These are phyloP conservation scores for Purpureocillium takamizusanense DNA, from an alignment of 2,329 filamentous ascomycete genomes.

Conservation along the genomic window DNA sequence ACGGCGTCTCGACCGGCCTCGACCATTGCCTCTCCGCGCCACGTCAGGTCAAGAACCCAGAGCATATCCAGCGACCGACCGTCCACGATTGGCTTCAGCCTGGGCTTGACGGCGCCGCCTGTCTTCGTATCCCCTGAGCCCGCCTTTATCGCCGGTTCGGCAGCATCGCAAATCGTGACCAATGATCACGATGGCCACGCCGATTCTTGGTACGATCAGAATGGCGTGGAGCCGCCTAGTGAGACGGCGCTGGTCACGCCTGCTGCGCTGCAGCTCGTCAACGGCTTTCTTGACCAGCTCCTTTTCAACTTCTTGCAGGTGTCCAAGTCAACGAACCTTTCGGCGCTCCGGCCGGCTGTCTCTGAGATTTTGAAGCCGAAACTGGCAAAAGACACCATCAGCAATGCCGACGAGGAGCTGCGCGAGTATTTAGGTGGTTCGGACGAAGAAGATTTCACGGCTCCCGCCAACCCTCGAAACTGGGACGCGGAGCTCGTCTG, in stretches of 20 bases:
- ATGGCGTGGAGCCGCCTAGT: constrained; percentile 54
- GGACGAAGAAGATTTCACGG: constrained; percentile 62
- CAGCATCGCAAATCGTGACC: constrained; percentile 85
- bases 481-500: constrained; percentile 92
- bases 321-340: constrained; percentile 69
- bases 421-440: constrained; percentile 75
- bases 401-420: constrained; percentile 77
- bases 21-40: constrained; percentile 22
- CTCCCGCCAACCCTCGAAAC: constrained; percentile 47
- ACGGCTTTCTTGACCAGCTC: constrained; percentile 87
- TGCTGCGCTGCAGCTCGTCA: constrained; percentile 68
- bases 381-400: constrained; percentile 75
- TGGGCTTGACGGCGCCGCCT: constrained; percentile 53
- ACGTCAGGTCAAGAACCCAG: constrained; percentile 40
- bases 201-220: constrained; percentile 59
- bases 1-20: constrained; percentile 23
- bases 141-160: constrained; percentile 78
- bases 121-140: constrained; percentile 63
- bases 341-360: constrained; percentile 70
- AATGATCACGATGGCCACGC: constrained; percentile 74
- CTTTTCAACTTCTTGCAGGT: constrained; percentile 82
- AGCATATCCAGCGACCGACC: constrained; percentile 66
- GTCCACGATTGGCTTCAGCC: constrained; percentile 47
- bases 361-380: constrained; percentile 82
- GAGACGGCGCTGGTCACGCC: constrained; percentile 66